Base-by-base conservation (phyloP, 2,329 filamentous ascomycete genomes). In the Pseudocercospora crystallina region DNA sequence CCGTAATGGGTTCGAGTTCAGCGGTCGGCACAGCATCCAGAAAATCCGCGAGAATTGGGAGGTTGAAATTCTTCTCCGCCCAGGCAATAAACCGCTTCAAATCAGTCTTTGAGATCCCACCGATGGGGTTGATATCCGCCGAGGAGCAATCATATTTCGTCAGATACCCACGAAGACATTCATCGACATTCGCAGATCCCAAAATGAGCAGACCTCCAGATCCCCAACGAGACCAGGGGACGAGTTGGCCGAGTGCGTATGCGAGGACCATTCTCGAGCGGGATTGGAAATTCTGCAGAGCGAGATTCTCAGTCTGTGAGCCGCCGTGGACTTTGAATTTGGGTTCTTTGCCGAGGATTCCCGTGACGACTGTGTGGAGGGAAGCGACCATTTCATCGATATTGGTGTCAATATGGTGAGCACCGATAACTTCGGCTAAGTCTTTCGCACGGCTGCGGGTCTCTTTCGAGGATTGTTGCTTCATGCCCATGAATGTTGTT, bases 21-120 rank as follows among this genome's bases (percentile, higher is more conserved):
- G 74, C 74, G 0, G 74, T 77, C 2, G 73, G 75, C 0, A 72
- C 71, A 5, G 74, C 85, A 10, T 76, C 73, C 34, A 90, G 68
- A 71, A 90, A 91, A 8, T 81, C 76, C 8, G 81, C 68, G 1
- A 90, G 77, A 46, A 86, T 80, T 0, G 84, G 83, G 1, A 91
- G 69, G 5, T 78, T 67, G 62, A 87, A 89, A 32, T 77, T 71
- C 13, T 66, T 71, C 45, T 74, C 68, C 2, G 83, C 80, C 77
- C 81, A 90, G n/a, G 71, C 72, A 52, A 90, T 86, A 70, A 91
- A 90, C 8, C 78, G 71, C 66, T 87, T 88, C 1, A 89, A 72
- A 60, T 90, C 87, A 2, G 76, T 81, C 67, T 89, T 90, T 50
- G 74, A 77, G 49, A 84, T 80, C 9, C 76, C 76, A 12, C 81